Percentiles rank a stretch among this genome's conserved stretches.
Evolutionary conservation across 768 basidiomycete species (phyloP).

Genomic region (Russula olivacea): DNA sequence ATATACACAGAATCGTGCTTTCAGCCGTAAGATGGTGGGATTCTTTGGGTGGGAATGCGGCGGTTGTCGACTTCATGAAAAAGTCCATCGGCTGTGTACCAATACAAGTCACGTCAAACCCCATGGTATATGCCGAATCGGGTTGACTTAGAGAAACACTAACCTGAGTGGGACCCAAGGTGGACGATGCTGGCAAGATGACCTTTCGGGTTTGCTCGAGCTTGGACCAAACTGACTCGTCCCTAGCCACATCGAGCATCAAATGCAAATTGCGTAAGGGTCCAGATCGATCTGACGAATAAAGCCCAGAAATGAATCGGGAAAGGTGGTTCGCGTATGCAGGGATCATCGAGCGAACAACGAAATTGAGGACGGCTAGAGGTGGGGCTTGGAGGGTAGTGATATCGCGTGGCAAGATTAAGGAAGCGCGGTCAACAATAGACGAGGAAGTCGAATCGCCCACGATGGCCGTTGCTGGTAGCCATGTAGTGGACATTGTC

Average conservation of each 20-base stretch:
- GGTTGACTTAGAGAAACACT: slow-evolving; percentile 14
- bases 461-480: slow-evolving; percentile 7
- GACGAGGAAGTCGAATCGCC: slow-evolving; percentile 5
- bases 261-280: slow-evolving; percentile 12
- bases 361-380: slow-evolving; percentile 3
- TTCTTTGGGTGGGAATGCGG: not conserved
- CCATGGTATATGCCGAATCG: not conserved
- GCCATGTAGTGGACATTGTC: not conserved
- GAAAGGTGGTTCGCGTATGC: slow-evolving; percentile 12
- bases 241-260: slow-evolving; percentile 9
- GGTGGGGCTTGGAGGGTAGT: not conserved
- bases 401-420: slow-evolving; percentile 11
- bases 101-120: slow-evolving; percentile 4
- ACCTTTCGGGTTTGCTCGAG: slow-evolving; percentile 6
- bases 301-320: slow-evolving; percentile 14
- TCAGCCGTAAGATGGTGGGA: not conserved
- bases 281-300: slow-evolving; percentile 10
- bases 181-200: slow-evolving; percentile 10
- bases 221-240: slow-evolving; percentile 7
- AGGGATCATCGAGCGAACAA: slow-evolving; percentile 17
- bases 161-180: slow-evolving; percentile 21
- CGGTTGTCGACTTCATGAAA: slow-evolving; percentile 15
- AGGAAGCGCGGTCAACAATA: slow-evolving; percentile 7
- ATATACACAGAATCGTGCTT: slow-evolving; percentile 9
- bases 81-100: slow-evolving; percentile 24